Conservation (phyloP, 2,329 filamentous ascomycete species). For the Fusarium hostae region DNA sequence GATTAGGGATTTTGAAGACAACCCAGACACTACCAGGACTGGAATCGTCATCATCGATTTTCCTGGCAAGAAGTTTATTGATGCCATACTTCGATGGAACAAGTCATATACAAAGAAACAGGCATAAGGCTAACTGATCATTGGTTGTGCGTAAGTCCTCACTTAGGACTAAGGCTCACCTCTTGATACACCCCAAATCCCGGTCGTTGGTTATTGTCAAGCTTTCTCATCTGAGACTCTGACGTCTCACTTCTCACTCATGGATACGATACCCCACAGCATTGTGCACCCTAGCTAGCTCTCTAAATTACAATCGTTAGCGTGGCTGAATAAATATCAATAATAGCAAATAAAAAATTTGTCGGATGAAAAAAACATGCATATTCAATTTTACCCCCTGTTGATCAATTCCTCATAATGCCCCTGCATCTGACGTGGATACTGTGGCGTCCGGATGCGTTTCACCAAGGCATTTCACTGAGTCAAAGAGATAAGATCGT, state of each 20-base stretch:
- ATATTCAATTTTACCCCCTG: not conserved
- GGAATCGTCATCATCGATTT: conserved; percentile 63
- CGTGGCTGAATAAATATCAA: conserved; percentile 9
- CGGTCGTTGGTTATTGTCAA: conserved; percentile 13
- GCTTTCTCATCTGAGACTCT: conserved; percentile 17
- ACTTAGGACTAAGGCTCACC: not conserved
- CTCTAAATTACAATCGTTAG: conserved; percentile 28
- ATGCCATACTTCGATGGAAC: conserved; percentile 57
- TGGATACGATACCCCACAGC: conserved; percentile 16
- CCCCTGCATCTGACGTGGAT: conserved; percentile 44
- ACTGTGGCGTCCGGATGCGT: conserved; percentile 41
- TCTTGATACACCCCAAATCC: not conserved
- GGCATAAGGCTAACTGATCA: not conserved
- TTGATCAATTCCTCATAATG: conserved; percentile 20
- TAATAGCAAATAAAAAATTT: conserved; percentile 24
- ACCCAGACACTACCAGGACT: conserved; percentile 47
- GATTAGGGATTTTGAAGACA: conserved; percentile 49
- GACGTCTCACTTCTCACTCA: conserved; percentile 7
- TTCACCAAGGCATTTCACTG: conserved; percentile 29
- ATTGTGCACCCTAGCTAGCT: conserved; percentile 4
- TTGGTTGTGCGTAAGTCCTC: conserved; percentile 15
- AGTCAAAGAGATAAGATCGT: conserved; percentile 35
- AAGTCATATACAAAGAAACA: conserved; percentile 40
- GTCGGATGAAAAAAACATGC: not conserved
- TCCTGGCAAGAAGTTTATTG: conserved; percentile 56